Evolutionary conservation across 805 yeast species (phyloP).

Genomic region (Lipomyces spencermartinsiae): DNA sequence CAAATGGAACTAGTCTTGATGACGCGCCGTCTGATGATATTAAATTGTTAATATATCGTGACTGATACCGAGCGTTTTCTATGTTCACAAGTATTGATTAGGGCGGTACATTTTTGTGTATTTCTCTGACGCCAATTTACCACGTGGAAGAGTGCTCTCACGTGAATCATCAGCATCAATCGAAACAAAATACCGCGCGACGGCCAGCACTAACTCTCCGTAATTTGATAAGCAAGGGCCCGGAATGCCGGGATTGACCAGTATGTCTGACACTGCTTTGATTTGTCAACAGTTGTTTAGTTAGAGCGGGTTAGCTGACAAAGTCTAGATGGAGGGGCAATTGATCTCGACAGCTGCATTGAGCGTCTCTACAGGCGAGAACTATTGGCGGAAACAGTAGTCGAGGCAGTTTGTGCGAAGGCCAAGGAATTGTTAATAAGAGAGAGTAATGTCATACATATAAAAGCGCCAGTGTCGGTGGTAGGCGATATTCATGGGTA

Average conservation of each 20-base stretch:
- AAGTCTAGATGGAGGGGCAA: conserved; percentile 18
- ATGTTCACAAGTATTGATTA: background rate
- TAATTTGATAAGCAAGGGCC: background rate
- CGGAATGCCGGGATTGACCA: conserved; percentile 22
- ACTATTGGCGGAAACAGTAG: conserved; percentile 71
- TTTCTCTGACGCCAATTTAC: background rate
- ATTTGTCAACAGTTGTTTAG: background rate
- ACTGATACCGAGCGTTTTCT: background rate
- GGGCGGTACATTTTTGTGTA: background rate
- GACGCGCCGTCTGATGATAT: background rate
- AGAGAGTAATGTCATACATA: conserved; percentile 86
- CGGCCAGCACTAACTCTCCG: background rate
- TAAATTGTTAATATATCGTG: background rate
- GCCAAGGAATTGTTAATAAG: conserved; percentile 78
- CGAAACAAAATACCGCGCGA: background rate
- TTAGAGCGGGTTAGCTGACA: background rate
- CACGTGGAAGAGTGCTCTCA: background rate
- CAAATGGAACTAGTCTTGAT: background rate
- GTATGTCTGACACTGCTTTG: background rate
- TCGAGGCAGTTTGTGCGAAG: conserved; percentile 76
- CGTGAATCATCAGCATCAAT: background rate
- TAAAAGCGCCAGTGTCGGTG: conserved; percentile 86
- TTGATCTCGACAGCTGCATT: conserved; percentile 72
- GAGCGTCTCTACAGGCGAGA: conserved; percentile 68
- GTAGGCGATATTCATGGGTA: conserved; percentile 93